Base-by-base conservation (phyloP, 2,329 filamentous ascomycete species). In the Monosporascus cannonballus region DNA sequence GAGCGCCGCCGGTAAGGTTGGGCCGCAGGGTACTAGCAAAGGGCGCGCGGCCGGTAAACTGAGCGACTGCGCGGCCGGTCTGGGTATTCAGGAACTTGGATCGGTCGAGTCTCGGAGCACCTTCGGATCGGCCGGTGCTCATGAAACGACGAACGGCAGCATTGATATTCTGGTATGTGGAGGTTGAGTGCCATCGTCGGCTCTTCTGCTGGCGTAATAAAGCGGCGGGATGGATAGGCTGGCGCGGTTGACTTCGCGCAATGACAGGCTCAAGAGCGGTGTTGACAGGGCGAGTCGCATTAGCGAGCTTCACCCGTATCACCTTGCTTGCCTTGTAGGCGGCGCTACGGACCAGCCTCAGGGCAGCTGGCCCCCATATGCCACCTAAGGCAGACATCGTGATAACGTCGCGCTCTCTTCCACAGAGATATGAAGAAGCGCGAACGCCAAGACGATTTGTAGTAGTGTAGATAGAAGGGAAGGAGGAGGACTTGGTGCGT, bases 21-120 rank as follows among this genome's bases (percentile, higher is more conserved):
- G 94, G 94, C 37, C 94, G 87, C 37, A 99, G 82, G 1, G 92
- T 87, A 49, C 85, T 90, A 4, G 91, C 88, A 69, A 97, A 97
- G 0, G 93, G 93, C 30, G 91, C 85, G 49, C 89, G 84, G 27
- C 85, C 84, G 17, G 89, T 84, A 54, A 88, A 80, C 56, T 84
- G 81, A 34, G 76, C 78, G 52, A 83, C 71, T 44, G 74, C 75
- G 44, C 75, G 75, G 17, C 77, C 74, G 15, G 74, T 78, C 55
- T 70, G 73, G 18, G 78, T 79, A 24, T 69, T 67, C 8, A 78
- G 73, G 57, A 79, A 73, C 60, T 74, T 76, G 56, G 71, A 71
- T 56, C 78, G 76, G 65, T 77, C 74, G 63, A 76, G 65, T 36
- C 72, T 71, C 27, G 71, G 60, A 9, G 63, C 62, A 36, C 65